These are phyloP conservation scores for Theobroma grandiflorum DNA, from an alignment of 441 rosid genomes.

Conservation along the genomic window DNA sequence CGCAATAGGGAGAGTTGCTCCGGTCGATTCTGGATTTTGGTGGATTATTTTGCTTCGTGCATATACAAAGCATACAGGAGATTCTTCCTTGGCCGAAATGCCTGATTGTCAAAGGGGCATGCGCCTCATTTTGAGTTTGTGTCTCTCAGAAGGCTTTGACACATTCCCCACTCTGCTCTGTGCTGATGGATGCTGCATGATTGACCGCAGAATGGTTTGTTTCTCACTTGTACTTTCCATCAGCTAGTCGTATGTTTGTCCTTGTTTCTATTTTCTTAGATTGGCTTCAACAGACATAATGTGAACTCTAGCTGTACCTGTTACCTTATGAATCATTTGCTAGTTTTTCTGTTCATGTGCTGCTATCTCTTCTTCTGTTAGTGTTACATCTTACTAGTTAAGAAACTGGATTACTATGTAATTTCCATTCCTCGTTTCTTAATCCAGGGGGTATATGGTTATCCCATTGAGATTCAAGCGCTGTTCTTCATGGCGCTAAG, in stretches of 20 bases:
- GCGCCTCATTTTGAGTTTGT: slow-evolving; percentile 43
- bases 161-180: slow-evolving; percentile 51
- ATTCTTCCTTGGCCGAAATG: slow-evolving; percentile 50
- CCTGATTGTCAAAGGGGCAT: slow-evolving; percentile 53
- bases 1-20: slow-evolving; percentile 56
- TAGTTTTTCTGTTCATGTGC: too few relatives aligned
- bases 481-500: slow-evolving; percentile 47
- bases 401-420: too few relatives aligned
- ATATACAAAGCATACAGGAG: slow-evolving; percentile 45
- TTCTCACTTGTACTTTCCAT: slow-evolving; percentile 1
- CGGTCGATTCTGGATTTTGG: slow-evolving; percentile 55
- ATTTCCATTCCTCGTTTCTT: background rate
- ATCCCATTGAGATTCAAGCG: slow-evolving; percentile 51
- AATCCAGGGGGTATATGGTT: slow-evolving; percentile 44
- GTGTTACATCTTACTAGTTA: too few relatives aligned
- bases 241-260: background rate
- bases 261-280: background rate
- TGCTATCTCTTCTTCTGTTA: too few relatives aligned
- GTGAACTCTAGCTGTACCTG: background rate
- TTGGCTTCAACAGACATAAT: too few relatives aligned
- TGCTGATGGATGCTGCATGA: slow-evolving; percentile 51
- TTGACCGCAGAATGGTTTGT: slow-evolving; percentile 52
- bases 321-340: background rate
- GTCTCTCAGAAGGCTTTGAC: slow-evolving; percentile 51
- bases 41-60: slow-evolving; percentile 57